Conservation (phyloP, 495 filamentous ascomycete genomes). For the Neurospora sp. region DNA sequence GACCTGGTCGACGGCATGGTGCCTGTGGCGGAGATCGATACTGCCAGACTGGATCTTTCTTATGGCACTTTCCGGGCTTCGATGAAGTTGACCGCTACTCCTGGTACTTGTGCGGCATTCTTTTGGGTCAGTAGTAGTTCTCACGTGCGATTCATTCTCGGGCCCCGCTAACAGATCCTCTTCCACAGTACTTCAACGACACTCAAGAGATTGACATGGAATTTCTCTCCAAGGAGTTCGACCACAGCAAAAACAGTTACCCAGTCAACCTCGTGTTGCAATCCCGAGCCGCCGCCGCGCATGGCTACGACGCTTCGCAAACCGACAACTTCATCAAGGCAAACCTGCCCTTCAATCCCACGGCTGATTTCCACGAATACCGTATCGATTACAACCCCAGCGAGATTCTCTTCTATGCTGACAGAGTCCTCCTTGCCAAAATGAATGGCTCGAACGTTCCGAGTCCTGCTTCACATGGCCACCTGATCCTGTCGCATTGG, state of each 20-base stretch:
- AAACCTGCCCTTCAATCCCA: constrained; percentile 52
- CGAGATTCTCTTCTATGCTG: constrained; percentile 54
- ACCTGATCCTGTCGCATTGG: constrained; percentile 66
- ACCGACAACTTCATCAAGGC: constrained; percentile 45
- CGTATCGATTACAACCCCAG: constrained; percentile 63
- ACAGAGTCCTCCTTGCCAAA: constrained; percentile 41
- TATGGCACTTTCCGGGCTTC: constrained; percentile 58
- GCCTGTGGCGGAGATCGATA: constrained; percentile 50
- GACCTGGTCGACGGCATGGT: constrained; percentile 40
- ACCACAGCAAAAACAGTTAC: constrained; percentile 30
- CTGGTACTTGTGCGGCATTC: constrained; percentile 66
- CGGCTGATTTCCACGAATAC: constrained; percentile 57
- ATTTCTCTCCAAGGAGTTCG: constrained; percentile 54
- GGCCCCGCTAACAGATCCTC: neutral
- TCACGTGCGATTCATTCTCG: neutral
- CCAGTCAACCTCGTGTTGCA: constrained; percentile 67
- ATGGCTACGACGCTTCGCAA: constrained; percentile 46
- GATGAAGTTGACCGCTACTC: constrained; percentile 47
- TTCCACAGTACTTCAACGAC: constrained; percentile 56
- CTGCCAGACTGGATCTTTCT: constrained; percentile 45
- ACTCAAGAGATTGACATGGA: constrained; percentile 76
- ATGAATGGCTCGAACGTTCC: constrained; percentile 50
- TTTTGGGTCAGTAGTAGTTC: constrained; percentile 51
- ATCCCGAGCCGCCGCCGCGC: constrained; percentile 41
- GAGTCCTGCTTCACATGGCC: constrained; percentile 44